Percentiles rank a stretch among this genome's conserved stretches.
Conservation (phyloP, 306 rosid species). For the Alnus rubra region DNA sequence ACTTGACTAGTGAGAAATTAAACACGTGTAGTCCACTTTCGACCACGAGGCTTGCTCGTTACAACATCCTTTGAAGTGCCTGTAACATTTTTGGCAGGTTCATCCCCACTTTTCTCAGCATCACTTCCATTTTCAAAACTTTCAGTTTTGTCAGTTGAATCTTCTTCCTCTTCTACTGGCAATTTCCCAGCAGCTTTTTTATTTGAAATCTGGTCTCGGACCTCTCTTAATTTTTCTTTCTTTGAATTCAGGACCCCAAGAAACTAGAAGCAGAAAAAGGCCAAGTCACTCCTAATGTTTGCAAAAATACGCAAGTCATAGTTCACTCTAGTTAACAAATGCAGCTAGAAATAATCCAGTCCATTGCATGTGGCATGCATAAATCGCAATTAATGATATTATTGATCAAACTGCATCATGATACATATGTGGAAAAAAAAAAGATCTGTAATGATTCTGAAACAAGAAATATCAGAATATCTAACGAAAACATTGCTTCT, state of each 20-base stretch:
- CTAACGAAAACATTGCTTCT: background rate
- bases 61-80: constrained; percentile 47
- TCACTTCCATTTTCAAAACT: constrained; percentile 62
- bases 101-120: constrained; percentile 41
- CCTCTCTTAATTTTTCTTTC: constrained; percentile 75
- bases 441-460: background rate
- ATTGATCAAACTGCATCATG: background rate
- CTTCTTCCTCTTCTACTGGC: constrained; percentile 57
- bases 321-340: background rate
- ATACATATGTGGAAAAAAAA: background rate
- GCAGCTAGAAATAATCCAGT: background rate
- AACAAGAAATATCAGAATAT: background rate
- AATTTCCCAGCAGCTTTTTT: constrained; percentile 44
- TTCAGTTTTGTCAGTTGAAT: constrained; percentile 67
- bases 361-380: background rate
- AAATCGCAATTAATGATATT: background rate
- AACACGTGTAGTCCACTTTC: constrained; percentile 36
- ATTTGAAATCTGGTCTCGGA: constrained; percentile 60
- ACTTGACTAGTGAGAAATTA: constrained; percentile 22
- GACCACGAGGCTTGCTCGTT: constrained; percentile 35
- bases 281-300: constrained; percentile 19
- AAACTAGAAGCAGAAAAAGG: constrained; percentile 51
- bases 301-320: background rate
- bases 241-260: constrained; percentile 83
- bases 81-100: constrained; percentile 26